A percentile compares a stretch with the other conserved stretches of the same genome.
Conservation (phyloP, 345 rosid genomes). For the Populus euphratica region DNA sequence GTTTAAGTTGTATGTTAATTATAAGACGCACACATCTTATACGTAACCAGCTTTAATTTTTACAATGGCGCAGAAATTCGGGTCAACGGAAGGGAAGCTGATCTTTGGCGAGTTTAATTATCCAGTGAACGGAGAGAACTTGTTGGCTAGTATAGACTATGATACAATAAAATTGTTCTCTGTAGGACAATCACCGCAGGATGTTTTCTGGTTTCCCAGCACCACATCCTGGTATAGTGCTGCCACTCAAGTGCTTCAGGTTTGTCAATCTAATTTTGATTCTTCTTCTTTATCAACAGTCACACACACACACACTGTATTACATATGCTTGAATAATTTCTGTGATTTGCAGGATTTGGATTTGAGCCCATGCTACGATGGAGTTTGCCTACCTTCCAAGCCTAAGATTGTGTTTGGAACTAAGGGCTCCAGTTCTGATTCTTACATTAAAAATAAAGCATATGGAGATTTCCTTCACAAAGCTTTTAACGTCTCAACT, state of each 20-base stretch:
- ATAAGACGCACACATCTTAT: no score
- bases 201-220: not conserved
- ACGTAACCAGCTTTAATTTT: not conserved
- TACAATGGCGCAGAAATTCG: not conserved
- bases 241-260: not conserved
- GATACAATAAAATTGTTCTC: not conserved
- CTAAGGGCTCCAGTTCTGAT: not conserved
- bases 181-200: no score
- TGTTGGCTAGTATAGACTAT: not conserved
- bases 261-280: not conserved
- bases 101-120: conserved; percentile 4
- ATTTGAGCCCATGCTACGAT: not conserved
- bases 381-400: not conserved
- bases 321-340: no score
- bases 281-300: no score
- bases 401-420: not conserved
- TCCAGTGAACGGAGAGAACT: not conserved
- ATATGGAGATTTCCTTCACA: not conserved
- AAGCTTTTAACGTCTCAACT: not conserved
- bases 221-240: not conserved
- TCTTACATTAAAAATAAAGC: not conserved
- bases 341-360: not conserved
- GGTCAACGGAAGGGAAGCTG: not conserved
- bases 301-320: no score
- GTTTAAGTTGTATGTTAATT: no score